Conservation (phyloP, 2,329 filamentous ascomycete species). For the Fusarium sp. region DNA sequence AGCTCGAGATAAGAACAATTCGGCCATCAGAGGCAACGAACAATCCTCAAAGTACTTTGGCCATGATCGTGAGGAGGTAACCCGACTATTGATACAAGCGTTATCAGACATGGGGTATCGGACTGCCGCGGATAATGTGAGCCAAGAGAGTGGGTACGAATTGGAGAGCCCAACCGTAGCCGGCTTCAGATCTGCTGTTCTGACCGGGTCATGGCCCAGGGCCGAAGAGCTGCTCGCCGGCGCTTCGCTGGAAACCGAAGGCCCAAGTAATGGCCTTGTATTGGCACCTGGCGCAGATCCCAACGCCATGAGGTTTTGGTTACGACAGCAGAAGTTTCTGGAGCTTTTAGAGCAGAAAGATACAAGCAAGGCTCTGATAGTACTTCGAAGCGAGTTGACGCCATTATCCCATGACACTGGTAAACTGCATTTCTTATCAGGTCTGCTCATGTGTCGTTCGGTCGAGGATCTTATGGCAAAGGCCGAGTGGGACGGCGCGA, state of each 20-base stretch:
- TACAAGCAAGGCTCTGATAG: constrained; percentile 77
- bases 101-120: constrained; percentile 89
- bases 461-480: constrained; percentile 80
- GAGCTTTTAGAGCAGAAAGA: constrained; percentile 86
- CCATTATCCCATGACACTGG: constrained; percentile 83
- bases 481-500: constrained; percentile 86
- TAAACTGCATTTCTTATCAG: constrained; percentile 85
- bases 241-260: constrained; percentile 52
- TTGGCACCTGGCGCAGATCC: constrained; percentile 80
- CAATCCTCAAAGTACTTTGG: constrained; percentile 72
- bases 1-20: constrained; percentile 44
- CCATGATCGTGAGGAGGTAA: constrained; percentile 92
- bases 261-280: constrained; percentile 70
- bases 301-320: constrained; percentile 84
- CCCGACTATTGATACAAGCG: constrained; percentile 90
- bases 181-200: constrained; percentile 83
- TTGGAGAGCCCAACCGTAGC: constrained; percentile 88
- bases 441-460: constrained; percentile 88
- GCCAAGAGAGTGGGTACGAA: constrained; percentile 85
- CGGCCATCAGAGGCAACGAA: constrained; percentile 16
- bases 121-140: constrained; percentile 78
- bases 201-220: constrained; percentile 83
- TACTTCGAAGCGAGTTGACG: constrained; percentile 89
- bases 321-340: constrained; percentile 94
- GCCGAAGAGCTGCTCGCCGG: constrained; percentile 86